Conservation (phyloP, 2,329 filamentous ascomycete genomes). For the Ceratocystis lukuohia region DNA sequence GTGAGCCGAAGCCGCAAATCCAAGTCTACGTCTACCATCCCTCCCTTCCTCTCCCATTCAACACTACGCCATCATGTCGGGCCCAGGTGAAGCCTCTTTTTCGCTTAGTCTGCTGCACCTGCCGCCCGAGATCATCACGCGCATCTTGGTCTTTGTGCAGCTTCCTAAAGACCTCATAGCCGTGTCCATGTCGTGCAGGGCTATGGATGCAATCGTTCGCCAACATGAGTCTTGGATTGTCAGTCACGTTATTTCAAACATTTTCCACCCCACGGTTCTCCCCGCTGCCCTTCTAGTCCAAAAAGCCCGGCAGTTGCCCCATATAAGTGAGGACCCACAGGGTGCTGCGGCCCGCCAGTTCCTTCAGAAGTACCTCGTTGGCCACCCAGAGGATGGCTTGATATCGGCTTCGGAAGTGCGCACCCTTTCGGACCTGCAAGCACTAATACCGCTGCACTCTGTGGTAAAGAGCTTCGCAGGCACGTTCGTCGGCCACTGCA, state of each 20-base stretch:
- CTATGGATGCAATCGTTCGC: neutral
- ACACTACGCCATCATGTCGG: neutral
- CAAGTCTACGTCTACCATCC: neutral
- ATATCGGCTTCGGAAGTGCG: neutral
- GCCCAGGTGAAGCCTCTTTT: neutral
- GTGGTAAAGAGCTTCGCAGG: neutral
- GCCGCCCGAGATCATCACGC: conserved; percentile 10
- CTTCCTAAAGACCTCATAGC: conserved; percentile 2
- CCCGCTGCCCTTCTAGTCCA: conserved; percentile 9
- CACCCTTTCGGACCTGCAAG: neutral
- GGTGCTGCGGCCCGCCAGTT: neutral
- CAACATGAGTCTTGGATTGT: conserved; percentile 8
- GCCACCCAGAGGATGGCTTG: neutral
- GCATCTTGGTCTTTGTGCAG: neutral
- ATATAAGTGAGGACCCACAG: neutral
- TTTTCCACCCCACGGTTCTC: neutral
- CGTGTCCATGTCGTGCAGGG: neutral
- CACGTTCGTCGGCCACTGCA: neutral
- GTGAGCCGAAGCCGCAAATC: neutral
- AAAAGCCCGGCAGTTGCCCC: conserved; percentile 7
- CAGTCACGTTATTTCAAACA: neutral
- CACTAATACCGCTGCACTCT: neutral
- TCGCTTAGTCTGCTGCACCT: neutral
- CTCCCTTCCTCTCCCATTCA: neutral
- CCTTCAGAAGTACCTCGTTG: neutral